Conservation (phyloP, 75 land plant species). For the Pinus taeda region DNA sequence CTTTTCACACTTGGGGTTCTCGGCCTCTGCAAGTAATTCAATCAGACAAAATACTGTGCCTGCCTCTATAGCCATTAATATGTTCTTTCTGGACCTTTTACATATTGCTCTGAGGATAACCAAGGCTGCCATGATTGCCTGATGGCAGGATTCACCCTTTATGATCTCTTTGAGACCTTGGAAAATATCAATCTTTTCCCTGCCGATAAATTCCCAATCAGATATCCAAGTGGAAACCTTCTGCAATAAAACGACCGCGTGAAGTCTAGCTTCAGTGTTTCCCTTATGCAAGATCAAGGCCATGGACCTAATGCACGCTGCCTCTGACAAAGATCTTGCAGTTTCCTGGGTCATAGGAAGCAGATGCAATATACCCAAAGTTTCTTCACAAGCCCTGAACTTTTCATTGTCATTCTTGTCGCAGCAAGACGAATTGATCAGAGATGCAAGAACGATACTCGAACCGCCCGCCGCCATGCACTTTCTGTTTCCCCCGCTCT, state of each 20-base stretch:
- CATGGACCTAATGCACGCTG: not conserved
- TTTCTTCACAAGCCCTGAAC: not conserved
- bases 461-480: constrained; percentile 26
- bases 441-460: constrained; percentile 10
- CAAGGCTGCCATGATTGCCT: constrained; percentile 20
- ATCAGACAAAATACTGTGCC: too few species aligned
- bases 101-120: constrained; percentile 24
- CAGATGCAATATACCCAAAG: not conserved
- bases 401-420: not conserved
- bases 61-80: constrained; percentile 34
- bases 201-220: too few species aligned
- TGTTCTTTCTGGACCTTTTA: constrained; percentile 22
- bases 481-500: constrained; percentile 14
- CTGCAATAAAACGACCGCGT: not conserved
- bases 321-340: not conserved
- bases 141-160: constrained; percentile 20
- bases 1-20: not conserved
- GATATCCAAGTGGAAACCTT: not conserved
- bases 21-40: too few species aligned
- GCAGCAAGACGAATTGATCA: not conserved
- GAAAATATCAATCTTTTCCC: too few species aligned
- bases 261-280: constrained; percentile 2
- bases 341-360: not conserved
- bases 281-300: not conserved
- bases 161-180: too few species aligned